A percentile compares a stretch with the other conserved stretches of the same genome.
These are phyloP conservation scores for Agastache rugosa DNA, from an alignment of 257 asterid genomes.

Conservation along the genomic window DNA sequence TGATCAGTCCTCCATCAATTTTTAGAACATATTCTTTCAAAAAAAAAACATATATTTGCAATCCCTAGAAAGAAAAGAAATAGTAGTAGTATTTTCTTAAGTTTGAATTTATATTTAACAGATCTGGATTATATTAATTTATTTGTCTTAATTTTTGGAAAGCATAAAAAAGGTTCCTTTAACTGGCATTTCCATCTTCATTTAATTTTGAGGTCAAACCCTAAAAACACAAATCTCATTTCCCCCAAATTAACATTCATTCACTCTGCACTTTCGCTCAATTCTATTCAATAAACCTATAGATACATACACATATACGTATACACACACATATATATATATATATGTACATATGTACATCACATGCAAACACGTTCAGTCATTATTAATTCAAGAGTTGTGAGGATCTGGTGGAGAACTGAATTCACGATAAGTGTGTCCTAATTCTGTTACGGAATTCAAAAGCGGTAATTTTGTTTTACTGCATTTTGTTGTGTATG, in stretches of 20 bases:
- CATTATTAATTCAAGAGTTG: conserved; percentile 37
- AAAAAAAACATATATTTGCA: too few species aligned
- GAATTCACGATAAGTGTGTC: conserved; percentile 41
- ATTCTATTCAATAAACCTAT: conserved; percentile 26
- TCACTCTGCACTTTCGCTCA: conserved; percentile 32
- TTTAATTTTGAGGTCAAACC: conserved; percentile 35
- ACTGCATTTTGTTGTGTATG: not conserved
- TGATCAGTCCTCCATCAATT: too few species aligned
- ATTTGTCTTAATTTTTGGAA: not conserved
- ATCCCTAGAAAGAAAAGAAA: too few species aligned
- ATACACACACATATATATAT: not conserved
- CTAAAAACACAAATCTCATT: conserved; percentile 42
- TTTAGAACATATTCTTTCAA: too few species aligned
- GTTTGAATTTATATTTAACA: too few species aligned
- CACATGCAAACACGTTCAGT: conserved; percentile 53
- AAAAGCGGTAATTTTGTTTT: conserved; percentile 29
- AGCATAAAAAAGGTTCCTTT: conserved; percentile 8
- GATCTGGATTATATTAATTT: too few species aligned
- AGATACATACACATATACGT: not conserved
- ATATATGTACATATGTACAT: conserved; percentile 31
- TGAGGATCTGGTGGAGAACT: conserved; percentile 43
- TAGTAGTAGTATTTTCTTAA: too few species aligned
- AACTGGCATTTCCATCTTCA: conserved; percentile 20
- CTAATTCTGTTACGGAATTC: conserved; percentile 32
- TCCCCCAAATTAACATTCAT: conserved; percentile 31